Percentiles rank a stretch among this genome's conserved stretches.
Conservation (phyloP, 805 yeast genomes). For the Candida tammaniensis region DNA sequence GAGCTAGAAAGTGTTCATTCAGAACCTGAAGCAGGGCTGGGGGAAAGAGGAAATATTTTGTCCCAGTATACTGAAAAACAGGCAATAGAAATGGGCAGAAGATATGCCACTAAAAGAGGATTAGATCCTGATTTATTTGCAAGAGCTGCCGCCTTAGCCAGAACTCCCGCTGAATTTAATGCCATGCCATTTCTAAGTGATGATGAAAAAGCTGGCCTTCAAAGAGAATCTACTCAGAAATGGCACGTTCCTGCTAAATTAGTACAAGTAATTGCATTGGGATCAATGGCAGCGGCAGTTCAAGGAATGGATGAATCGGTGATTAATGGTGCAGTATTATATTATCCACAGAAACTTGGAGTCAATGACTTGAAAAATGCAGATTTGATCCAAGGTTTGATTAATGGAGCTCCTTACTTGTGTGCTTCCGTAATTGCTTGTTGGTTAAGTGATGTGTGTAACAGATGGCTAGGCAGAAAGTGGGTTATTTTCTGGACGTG, state of each 20-base stretch:
- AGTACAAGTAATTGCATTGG: conserved; percentile 51
- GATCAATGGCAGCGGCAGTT: conserved; percentile 67
- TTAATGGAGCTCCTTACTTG: conserved; percentile 67
- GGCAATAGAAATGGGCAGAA: conserved; percentile 67
- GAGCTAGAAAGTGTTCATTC: conserved; percentile 19
- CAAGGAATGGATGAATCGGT: conserved; percentile 79
- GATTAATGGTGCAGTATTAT: conserved; percentile 62
- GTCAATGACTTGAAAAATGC: conserved; percentile 40
- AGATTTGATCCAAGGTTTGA: conserved; percentile 58
- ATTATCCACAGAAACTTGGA: conserved; percentile 56
- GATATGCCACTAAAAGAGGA: conserved; percentile 55
- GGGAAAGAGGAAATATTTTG: conserved; percentile 43
- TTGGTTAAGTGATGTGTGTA: conserved; percentile 56
- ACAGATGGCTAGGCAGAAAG: conserved; percentile 54
- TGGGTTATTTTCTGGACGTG: conserved; percentile 61
- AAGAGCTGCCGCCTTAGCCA: conserved; percentile 57
- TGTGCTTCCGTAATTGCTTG: conserved; percentile 57
- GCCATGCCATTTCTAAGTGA: conserved; percentile 49
- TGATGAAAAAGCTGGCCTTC: conserved; percentile 46
- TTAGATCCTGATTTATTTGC: conserved; percentile 60
- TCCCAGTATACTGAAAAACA: conserved; percentile 60
- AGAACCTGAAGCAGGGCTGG: conserved; percentile 19
- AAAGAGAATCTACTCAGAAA: conserved; percentile 42
- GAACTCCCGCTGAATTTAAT: conserved; percentile 54
- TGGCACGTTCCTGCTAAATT: conserved; percentile 50